Percentiles rank a stretch among this genome's conserved stretches.
phyloP scores from a whole-genome alignment of 176 grass and related monocot species.

The Dactylis glomerata region DNA sequence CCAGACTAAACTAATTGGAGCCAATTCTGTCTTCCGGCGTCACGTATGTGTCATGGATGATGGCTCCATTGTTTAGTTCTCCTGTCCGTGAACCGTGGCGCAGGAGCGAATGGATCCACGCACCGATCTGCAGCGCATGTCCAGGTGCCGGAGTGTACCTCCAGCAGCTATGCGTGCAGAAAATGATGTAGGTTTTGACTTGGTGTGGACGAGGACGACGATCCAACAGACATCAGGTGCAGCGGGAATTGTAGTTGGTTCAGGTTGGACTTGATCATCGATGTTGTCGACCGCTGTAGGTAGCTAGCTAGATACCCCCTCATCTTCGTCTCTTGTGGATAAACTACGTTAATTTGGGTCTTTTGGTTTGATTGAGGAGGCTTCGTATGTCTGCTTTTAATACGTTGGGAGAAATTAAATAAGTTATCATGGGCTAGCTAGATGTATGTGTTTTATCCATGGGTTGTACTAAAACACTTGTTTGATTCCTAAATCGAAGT shows the following conservation, averaged over 20 bases:
- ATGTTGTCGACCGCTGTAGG: neutral
- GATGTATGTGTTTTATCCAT: neutral
- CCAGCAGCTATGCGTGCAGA: neutral
- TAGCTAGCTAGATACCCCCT: neutral
- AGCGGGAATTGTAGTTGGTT: constrained; percentile 25
- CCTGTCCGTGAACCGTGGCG: neutral
- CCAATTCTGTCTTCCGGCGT: neutral
- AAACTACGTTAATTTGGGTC: neutral
- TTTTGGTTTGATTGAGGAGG: neutral
- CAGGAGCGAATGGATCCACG: neutral
- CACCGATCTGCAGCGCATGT: neutral
- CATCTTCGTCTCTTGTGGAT: constrained; percentile 1
- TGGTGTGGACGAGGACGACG: constrained; percentile 18
- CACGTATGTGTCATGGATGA: constrained; percentile 14
- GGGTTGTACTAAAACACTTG: neutral
- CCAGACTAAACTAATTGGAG: neutral
- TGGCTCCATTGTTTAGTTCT: neutral
- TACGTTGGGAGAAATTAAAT: neutral
- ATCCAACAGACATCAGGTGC: constrained; percentile 50
- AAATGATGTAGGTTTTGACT: constrained; percentile 41
- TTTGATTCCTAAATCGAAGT: neutral
- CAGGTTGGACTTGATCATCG: constrained; percentile 20
- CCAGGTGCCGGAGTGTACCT: constrained; percentile 23
- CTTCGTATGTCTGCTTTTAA: neutral
- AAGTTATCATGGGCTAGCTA: neutral